Base-by-base conservation (phyloP, 164 flowering plant genomes). In the Macadamia tetraphylla region DNA sequence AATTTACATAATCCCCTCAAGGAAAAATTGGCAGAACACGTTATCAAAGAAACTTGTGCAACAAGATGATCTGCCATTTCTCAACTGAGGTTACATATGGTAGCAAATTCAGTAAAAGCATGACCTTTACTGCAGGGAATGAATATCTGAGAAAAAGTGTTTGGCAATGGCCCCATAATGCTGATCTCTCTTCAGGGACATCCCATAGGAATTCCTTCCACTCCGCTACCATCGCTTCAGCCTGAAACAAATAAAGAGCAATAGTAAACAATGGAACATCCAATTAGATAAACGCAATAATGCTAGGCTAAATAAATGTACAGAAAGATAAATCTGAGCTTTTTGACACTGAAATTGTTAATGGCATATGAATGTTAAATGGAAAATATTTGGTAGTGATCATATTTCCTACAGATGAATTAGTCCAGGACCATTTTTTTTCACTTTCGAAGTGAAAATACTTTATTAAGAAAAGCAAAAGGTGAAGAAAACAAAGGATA, bases 171-270 rank as follows among this genome's bases (percentile, higher is more conserved):
- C 84, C 82, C 99, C 99, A 95, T 65, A 95, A 74, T 71, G 99
- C 94, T 74, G 85, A 81, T 82, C 98, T 85, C 81, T 95, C 99
- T 78, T 95, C 99, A 30, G 94, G 91, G 55, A 95, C 97, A 88
- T 95, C 99, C 99, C 99, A 95, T 63, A 95, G 85, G 72, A 89
- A 95, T 73, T 95, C 98, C 78, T 85, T 95, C 99, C 98, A 95
- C 76, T 95, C 99, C 9, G 88, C 84, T 67, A 92, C 99, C 99
- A 95, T 89, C 53, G 98, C 87, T 77, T 92, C 99, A 73, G 98
- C 99, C 99, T 95, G 76, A 40, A 69, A 71, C 17, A 42, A 42
- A 76, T 57, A 30, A 40, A 60, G 12, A 42, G 59, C 29, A 62
- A 56, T 30, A 48, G 48, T 58, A 5, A 30, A 30, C 29, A 62